These are phyloP conservation scores for Penicillium rolfsii DNA, from an alignment of 2,329 filamentous ascomycete genomes.

Conservation along the genomic window DNA sequence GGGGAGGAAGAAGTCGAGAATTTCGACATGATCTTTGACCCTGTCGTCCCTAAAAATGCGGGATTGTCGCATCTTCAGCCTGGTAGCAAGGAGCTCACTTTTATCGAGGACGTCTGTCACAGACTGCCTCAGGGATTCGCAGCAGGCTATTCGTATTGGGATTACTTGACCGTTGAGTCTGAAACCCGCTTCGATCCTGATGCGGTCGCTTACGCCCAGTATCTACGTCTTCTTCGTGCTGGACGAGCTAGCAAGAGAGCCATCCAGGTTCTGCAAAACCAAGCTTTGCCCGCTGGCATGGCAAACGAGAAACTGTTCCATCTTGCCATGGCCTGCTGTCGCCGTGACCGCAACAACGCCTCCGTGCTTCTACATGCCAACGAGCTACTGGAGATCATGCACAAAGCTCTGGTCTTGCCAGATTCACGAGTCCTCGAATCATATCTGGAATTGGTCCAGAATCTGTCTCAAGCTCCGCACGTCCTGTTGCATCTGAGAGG, in stretches of 20 bases:
- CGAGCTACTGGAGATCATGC: constrained; percentile 68
- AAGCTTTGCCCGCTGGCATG: constrained; percentile 52
- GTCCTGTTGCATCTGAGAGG: constrained; percentile 35
- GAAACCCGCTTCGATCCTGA: constrained; percentile 68
- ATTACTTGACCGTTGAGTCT: constrained; percentile 61
- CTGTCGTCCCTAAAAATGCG: constrained; percentile 22
- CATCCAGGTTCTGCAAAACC: constrained; percentile 60
- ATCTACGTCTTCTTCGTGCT: constrained; percentile 68
- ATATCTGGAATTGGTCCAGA: constrained; percentile 36
- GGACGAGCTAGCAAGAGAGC: constrained; percentile 67
- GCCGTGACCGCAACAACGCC: constrained; percentile 75
- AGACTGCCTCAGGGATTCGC: constrained; percentile 62
- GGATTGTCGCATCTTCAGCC: constrained; percentile 48
- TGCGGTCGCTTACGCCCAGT: constrained; percentile 67
- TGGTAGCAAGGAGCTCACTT: constrained; percentile 63
- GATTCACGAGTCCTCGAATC: constrained; percentile 35
- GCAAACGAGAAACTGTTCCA: constrained; percentile 63
- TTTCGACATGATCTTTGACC: constrained; percentile 44
- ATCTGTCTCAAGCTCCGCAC: constrained; percentile 33
- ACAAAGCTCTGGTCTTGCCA: constrained; percentile 32
- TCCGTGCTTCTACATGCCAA: constrained; percentile 68
- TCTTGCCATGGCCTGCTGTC: constrained; percentile 73
- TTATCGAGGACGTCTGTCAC: constrained; percentile 67
- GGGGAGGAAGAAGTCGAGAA: constrained; percentile 31
- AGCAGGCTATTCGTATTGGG: constrained; percentile 77